Evolutionary conservation across 345 rosid species (phyloP).

Genomic region (Ailanthus altissimus): DNA sequence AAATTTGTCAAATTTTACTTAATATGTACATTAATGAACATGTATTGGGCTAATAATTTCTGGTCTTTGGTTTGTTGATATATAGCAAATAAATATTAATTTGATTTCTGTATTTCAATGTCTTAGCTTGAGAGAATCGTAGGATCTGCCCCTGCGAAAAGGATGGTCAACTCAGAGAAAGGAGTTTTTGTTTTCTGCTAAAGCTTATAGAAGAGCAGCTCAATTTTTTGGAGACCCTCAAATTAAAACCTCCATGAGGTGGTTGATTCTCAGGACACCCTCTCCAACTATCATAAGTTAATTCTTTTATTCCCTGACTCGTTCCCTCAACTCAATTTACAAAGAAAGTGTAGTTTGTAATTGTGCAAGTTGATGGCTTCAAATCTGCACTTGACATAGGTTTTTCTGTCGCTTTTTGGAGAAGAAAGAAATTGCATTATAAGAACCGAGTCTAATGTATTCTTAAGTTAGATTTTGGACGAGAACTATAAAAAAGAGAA

Average conservation of each 20-base stretch:
- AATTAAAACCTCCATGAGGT: background rate
- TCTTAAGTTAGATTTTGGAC: background rate
- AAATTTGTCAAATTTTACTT: background rate
- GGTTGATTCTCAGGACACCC: background rate
- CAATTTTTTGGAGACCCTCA: no score
- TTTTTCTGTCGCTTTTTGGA: no score
- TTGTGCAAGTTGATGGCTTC: no score
- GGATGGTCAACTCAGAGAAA: slow-evolving; percentile 76
- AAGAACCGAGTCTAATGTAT: background rate
- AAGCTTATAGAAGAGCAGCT: background rate
- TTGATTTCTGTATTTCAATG: background rate
- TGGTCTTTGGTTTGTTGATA: background rate
- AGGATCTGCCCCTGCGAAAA: slow-evolving; percentile 58
- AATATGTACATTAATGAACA: background rate
- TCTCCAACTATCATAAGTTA: background rate
- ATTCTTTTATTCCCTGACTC: background rate
- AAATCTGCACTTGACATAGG: no score
- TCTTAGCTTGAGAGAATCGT: slow-evolving; percentile 81
- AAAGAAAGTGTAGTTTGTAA: no score
- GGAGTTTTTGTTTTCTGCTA: slow-evolving; percentile 64
- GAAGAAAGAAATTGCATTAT: no score
- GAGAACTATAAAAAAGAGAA: background rate
- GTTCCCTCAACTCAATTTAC: no score
- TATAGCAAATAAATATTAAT: background rate
- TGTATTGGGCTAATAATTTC: background rate